Evolutionary conservation across 352 stramenopile species (phyloP).

Genomic region (Pythium rishiriense): DNA sequence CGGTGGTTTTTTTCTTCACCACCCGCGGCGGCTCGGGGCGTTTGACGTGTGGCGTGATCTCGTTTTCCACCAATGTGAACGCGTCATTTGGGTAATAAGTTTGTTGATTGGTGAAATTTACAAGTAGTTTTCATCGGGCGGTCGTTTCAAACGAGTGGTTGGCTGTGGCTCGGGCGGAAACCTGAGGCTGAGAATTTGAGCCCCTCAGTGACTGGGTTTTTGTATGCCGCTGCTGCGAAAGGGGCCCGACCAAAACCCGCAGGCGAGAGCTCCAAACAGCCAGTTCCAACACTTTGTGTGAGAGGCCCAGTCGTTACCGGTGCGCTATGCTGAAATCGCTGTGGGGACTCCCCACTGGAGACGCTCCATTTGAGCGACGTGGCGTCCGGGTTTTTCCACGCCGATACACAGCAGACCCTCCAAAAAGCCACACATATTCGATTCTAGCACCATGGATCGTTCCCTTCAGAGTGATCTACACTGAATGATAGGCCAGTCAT

Average conservation of each 20-base stretch:
- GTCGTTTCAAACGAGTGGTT: conserved; percentile 63
- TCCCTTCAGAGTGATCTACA: not conserved
- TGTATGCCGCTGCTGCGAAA: conserved; percentile 28
- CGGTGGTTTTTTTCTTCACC: conserved; percentile 43
- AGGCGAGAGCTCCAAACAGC: conserved; percentile 20
- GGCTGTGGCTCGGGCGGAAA: conserved; percentile 32
- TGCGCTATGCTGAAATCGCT: too few relatives aligned
- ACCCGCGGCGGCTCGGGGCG: conserved; percentile 25
- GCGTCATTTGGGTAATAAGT: not conserved
- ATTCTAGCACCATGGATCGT: not conserved
- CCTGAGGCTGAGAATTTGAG: conserved; percentile 33
- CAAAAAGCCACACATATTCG: too few relatives aligned
- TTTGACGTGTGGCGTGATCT: conserved; percentile 34
- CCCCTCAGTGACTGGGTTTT: conserved; percentile 19
- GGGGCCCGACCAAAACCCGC: conserved; percentile 7
- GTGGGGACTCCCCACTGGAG: too few relatives aligned
- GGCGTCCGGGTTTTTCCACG: not conserved
- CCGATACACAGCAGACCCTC: too few relatives aligned
- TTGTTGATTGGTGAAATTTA: conserved; percentile 44
- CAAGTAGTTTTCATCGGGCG: conserved; percentile 16
- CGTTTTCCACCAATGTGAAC: conserved; percentile 33
- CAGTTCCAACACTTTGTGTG: conserved; percentile 8
- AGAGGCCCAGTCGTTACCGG: conserved; percentile 22
- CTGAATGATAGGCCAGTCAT: not conserved
- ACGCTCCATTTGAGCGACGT: too few relatives aligned